Evolutionary conservation across 2,329 filamentous ascomycete species (phyloP), one percentile per base, ranked within the genome.

Genomic region (Botryotinia globosa): DNA sequence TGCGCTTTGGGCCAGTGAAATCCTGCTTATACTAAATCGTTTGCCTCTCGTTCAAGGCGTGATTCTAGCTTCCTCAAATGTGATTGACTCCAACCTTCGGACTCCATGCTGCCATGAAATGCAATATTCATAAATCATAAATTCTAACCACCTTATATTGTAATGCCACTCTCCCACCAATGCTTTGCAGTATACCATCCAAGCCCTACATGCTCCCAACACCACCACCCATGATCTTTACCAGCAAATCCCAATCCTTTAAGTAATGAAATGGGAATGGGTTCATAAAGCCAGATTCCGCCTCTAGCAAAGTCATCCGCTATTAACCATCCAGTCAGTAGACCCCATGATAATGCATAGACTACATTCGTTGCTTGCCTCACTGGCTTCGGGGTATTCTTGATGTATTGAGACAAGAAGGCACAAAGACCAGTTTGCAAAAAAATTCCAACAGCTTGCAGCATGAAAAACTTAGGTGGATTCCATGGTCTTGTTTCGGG

Each of bases 281-380:
- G 93, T 81, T 98, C 94, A 74, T 89, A 89, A 22, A 97, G 81
- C 92, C 92, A 97, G 0, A 97, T 78, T 0, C 93, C 94, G 0
- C 89, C 87, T 18, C 86, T 85, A 0, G 90, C 87, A 80, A 97
- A 90, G 78, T 98, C 94, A 79, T 97, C 89, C 18, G 89, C 84
- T n/a, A 97, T 85, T 51, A 90, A 80, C 58, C 85, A 85, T 0
- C 87, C 87, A 0, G 92, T 95, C 25, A 84, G 80, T 71, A 89
- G 88, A 74, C 97, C 83, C 93, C 93, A 98, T 0, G 80, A 77
- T 8, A 89, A 75, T 1, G 89, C 86, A 76, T 90, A 91, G 0
- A 85, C 34, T 0, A 92, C 80, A 76, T 96, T 97, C 0, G 84
- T 86, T 0, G 80, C 74, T 59, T 87, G 84, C 63, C 87, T 82